These are phyloP conservation scores for Myxozyma neglecta DNA, from an alignment of 805 yeast genomes.

Conservation along the genomic window DNA sequence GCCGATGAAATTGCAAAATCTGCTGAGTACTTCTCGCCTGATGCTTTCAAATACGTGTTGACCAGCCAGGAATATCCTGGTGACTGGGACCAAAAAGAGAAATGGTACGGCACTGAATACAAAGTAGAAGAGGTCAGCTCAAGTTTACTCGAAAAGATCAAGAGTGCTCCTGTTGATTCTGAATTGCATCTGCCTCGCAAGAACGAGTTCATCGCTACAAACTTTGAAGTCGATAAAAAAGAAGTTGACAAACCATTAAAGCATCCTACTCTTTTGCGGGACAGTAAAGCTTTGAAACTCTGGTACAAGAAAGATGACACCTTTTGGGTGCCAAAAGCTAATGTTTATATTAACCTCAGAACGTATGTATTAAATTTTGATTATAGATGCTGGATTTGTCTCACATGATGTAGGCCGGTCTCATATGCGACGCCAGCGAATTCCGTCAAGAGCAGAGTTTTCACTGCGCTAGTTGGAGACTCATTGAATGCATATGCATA, in stretches of 20 bases:
- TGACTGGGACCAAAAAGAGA: conserved; percentile 53
- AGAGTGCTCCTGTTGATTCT: conserved; percentile 36
- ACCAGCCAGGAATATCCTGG: conserved; percentile 54
- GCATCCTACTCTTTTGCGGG: conserved; percentile 63
- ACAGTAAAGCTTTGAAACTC: conserved; percentile 53
- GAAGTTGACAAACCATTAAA: conserved; percentile 43
- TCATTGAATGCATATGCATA: conserved; percentile 73
- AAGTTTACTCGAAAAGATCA: conserved; percentile 43
- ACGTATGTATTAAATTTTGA: conserved; percentile 34
- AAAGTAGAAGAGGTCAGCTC: conserved; percentile 48
- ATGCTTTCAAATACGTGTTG: conserved; percentile 61
- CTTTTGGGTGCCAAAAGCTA: conserved; percentile 84
- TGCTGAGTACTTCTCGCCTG: conserved; percentile 51
- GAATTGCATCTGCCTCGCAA: conserved; percentile 61
- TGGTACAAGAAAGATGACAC: conserved; percentile 93
- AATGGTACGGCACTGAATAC: conserved; percentile 92
- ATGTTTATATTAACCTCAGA: conserved; percentile 62
- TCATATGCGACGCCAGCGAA: conserved; percentile 59
- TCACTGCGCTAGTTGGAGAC: conserved; percentile 72
- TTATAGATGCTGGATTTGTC: not conserved
- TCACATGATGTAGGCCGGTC: conserved; percentile 46
- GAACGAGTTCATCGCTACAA: conserved; percentile 81
- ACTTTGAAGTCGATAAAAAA: conserved; percentile 61
- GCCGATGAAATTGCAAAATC: conserved; percentile 54
- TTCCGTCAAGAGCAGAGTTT: conserved; percentile 59